Evolutionary conservation across 1,284 basidiomycete species (phyloP).

Genomic region (Vanrija pseudolonga): DNA sequence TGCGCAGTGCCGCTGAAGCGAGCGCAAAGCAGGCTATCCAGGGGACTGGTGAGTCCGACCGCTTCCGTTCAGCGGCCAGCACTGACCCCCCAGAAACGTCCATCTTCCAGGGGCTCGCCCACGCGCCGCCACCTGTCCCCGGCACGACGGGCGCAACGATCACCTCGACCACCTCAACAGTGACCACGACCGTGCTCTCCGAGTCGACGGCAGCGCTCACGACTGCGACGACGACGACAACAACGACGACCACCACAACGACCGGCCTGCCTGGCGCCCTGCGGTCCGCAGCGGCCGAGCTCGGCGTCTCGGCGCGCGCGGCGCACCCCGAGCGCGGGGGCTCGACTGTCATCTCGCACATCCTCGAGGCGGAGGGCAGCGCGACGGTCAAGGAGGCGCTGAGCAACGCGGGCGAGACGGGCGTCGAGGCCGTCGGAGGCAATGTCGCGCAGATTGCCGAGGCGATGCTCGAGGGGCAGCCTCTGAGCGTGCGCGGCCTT

Average conservation of each 20-base stretch:
- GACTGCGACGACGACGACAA: slow-evolving; percentile 20
- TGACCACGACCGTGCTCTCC: not conserved
- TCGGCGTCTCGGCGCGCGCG: too few species aligned
- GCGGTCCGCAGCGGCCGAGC: not conserved
- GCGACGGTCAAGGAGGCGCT: slow-evolving; percentile 34
- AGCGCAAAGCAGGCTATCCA: slow-evolving; percentile 22
- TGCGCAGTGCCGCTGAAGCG: slow-evolving; percentile 34
- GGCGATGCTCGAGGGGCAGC: slow-evolving; percentile 16
- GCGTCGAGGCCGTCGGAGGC: slow-evolving; percentile 33
- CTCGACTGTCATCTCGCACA: slow-evolving; percentile 20
- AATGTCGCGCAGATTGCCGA: slow-evolving; percentile 28
- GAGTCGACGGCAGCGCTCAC: slow-evolving; percentile 4
- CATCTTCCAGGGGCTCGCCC: not conserved
- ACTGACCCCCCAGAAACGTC: slow-evolving; percentile 2
- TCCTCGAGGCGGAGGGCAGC: slow-evolving; percentile 33
- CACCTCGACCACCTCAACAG: slow-evolving; percentile 8
- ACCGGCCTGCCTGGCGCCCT: not conserved
- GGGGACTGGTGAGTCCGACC: slow-evolving; percentile 10
- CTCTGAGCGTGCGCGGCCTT: too few species aligned
- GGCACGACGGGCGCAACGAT: not conserved
- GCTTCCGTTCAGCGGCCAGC: too few species aligned
- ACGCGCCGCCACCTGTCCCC: not conserved
- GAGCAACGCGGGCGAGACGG: slow-evolving; percentile 41
- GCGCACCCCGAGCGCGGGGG: too few species aligned
- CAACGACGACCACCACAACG: slow-evolving; percentile 12